A percentile compares a stretch with the other conserved stretches of the same genome.
phyloP scores from a whole-genome alignment of 2,329 filamentous ascomycete genomes.

The Nectriaceae sp. region DNA sequence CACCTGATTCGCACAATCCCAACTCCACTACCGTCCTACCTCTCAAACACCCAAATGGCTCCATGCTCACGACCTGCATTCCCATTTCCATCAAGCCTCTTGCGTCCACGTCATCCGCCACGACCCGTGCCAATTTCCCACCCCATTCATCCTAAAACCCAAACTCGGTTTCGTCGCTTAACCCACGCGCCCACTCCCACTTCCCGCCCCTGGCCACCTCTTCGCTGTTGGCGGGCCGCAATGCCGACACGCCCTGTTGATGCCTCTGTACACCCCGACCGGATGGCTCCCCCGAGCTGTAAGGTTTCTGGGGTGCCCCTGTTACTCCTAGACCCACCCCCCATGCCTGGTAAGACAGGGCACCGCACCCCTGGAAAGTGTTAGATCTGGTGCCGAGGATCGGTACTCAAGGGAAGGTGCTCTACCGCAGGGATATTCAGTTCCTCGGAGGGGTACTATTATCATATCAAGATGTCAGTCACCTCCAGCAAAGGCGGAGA shows the following conservation, averaged over 20 bases:
- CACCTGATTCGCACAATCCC: neutral
- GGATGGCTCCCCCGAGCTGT: neutral
- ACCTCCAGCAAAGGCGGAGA: too few species aligned
- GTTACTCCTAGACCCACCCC: neutral
- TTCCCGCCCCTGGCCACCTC: neutral
- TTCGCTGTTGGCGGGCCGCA: neutral
- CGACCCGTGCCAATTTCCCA: conserved; percentile 24
- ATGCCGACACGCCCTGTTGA: neutral
- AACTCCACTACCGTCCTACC: neutral
- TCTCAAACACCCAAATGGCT: neutral
- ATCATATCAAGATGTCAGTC: too few species aligned
- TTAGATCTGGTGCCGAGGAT: neutral
- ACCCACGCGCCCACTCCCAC: neutral
- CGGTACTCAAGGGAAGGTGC: neutral
- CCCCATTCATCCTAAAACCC: neutral
- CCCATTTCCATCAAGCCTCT: conserved; percentile 7
- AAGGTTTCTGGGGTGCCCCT: neutral
- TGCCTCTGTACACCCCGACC: neutral
- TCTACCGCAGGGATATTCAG: too few species aligned
- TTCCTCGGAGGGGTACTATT: too few species aligned
- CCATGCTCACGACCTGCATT: conserved; percentile 8
- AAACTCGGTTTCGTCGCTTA: conserved; percentile 14
- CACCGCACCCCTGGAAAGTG: neutral
- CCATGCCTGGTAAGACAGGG: neutral
- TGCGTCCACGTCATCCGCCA: conserved; percentile 3